These are phyloP conservation scores for Sequoiadendron giganteum DNA, from an alignment of 75 land plant species.

Conservation along the genomic window DNA sequence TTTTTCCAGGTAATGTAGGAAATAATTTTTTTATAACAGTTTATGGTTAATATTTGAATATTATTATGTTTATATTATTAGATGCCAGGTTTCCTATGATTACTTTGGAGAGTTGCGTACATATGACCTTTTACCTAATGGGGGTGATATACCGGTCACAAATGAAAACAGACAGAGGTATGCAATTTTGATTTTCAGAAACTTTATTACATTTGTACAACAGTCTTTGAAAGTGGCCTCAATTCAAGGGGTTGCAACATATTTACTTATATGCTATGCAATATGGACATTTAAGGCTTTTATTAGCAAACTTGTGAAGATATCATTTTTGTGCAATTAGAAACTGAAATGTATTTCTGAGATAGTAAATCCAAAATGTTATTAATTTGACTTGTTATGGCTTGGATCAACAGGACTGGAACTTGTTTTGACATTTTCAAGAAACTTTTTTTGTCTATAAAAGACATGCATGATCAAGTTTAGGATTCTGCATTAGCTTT, in stretches of 20 bases:
- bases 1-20: conserved; percentile 24
- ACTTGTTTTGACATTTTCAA: background rate
- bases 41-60: background rate
- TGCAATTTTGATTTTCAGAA: background rate
- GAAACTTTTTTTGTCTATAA: background rate
- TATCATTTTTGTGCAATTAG: background rate
- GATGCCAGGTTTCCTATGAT: conserved; percentile 39
- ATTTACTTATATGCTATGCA: background rate
- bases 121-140: conserved; percentile 35
- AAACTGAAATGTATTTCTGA: background rate
- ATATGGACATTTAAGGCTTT: background rate
- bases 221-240: background rate
- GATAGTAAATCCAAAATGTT: background rate
- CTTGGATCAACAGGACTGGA: background rate
- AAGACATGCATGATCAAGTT: background rate
- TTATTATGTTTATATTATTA: background rate
- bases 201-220: background rate
- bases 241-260: background rate
- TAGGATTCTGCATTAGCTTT: background rate
- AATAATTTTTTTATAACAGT: conserved; percentile 1
- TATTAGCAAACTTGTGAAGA: background rate
- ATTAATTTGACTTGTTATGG: background rate
- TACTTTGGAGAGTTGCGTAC: conserved; percentile 42
- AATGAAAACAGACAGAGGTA: conserved; percentile 45
- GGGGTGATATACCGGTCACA: conserved; percentile 34